Conservation (phyloP, 306 rosid species). For the Acacia confusa region DNA sequence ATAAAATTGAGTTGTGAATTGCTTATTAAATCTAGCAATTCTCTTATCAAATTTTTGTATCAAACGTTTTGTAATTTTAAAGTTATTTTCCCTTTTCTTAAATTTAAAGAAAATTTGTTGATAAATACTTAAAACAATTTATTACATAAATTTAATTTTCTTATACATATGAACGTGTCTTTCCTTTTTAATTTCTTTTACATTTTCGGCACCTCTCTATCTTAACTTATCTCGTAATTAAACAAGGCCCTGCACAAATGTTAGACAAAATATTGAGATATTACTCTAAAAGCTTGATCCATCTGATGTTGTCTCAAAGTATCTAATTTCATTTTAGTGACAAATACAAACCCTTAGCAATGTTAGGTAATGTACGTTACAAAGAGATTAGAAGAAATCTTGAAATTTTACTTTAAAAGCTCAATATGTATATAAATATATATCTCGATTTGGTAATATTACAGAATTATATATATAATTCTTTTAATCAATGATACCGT, state of each 20-base stretch:
- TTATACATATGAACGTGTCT: background rate
- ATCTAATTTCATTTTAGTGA: background rate
- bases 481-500: background rate
- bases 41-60: accelerated
- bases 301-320: background rate
- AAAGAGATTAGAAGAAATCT: background rate
- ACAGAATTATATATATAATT: background rate
- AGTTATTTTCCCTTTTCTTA: too few species aligned
- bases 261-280: background rate
- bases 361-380: background rate
- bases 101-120: background rate
- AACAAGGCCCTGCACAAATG: too few species aligned
- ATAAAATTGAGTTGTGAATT: too few species aligned
- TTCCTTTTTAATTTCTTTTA: background rate
- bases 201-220: background rate
- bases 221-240: too few species aligned
- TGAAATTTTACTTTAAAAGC: background rate
- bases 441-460: too few species aligned
- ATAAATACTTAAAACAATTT: background rate
- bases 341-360: background rate
- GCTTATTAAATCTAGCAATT: too few species aligned
- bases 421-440: background rate
- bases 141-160: background rate
- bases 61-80: too few species aligned
- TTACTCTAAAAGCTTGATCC: background rate